Evolutionary conservation across 495 filamentous ascomycete species (phyloP).

Genomic region (Penicillium lividum): DNA sequence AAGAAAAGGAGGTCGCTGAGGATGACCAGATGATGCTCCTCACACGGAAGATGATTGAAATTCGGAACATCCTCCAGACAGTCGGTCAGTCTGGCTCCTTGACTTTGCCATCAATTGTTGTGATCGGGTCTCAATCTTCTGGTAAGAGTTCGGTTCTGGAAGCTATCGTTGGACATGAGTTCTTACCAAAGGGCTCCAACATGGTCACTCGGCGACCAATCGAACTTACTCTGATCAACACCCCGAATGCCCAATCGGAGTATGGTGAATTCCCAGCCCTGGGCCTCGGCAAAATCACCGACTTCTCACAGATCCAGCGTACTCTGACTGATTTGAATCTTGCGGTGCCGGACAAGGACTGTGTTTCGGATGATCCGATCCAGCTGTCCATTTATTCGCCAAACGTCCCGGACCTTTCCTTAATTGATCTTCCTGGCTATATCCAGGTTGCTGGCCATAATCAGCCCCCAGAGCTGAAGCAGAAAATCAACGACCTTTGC

Average conservation of each 20-base stretch:
- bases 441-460: conserved; percentile 92
- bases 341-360: conserved; percentile 84
- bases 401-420: conserved; percentile 89
- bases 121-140: conserved; percentile 97
- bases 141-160: conserved; percentile 98
- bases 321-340: conserved; percentile 94
- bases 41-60: conserved; percentile 99
- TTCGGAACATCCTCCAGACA: conserved; percentile 82
- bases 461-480: conserved; percentile 88
- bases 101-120: conserved; percentile 91
- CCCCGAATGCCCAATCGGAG: conserved; percentile 83
- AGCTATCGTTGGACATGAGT: conserved; percentile 97
- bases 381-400: conserved; percentile 94
- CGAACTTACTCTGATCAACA: conserved; percentile 95
- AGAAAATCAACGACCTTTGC: conserved; percentile 94
- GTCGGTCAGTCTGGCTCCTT: conserved; percentile 88
- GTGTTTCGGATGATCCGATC: conserved; percentile 95
- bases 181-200: conserved; percentile 94
- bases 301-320: conserved; percentile 89
- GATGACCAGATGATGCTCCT: conserved; percentile 99
- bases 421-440: conserved; percentile 96
- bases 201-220: conserved; percentile 98
- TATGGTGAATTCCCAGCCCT: conserved; percentile 97
- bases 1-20: conserved; percentile 64
- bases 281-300: conserved; percentile 84